These are phyloP conservation scores for Rhodotorula sp. DNA, from an alignment of 1,284 basidiomycete genomes.

Conservation along the genomic window DNA sequence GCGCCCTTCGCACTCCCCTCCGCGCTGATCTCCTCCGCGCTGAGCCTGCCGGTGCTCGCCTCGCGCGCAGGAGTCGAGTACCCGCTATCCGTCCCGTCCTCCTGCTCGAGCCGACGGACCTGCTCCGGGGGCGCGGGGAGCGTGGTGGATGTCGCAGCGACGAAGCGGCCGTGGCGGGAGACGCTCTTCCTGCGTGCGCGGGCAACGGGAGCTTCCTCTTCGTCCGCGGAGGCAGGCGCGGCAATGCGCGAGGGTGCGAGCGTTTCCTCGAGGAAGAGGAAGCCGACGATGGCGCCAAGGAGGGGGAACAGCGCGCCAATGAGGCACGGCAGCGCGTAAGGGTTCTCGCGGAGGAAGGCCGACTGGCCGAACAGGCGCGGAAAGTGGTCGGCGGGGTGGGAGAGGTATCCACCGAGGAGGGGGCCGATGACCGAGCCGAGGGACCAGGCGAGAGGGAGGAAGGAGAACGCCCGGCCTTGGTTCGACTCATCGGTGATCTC, in stretches of 20 bases:
- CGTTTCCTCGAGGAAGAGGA: constrained; percentile 51
- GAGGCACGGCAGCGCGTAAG: constrained; percentile 53
- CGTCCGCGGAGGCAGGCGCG: neutral
- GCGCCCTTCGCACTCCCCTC: neutral
- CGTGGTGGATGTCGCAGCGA: constrained; percentile 23
- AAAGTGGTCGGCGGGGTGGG: constrained; percentile 46
- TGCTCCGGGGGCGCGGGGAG: constrained; percentile 18
- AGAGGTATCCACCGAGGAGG: constrained; percentile 48
- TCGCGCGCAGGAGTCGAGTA: constrained; percentile 44
- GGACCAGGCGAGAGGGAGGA: constrained; percentile 42
- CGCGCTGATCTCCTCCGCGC: neutral
- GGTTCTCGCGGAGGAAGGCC: constrained; percentile 45
- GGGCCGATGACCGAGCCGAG: constrained; percentile 41
- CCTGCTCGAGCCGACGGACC: constrained; percentile 10
- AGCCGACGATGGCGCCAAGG: constrained; percentile 46
- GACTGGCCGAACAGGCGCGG: constrained; percentile 39
- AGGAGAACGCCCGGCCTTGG: constrained; percentile 44
- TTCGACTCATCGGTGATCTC: constrained; percentile 46
- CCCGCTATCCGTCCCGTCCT: constrained; percentile 30
- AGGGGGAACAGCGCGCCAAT: constrained; percentile 48
- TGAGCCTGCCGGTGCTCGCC: neutral
- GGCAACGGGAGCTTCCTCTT: neutral
- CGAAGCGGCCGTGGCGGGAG: constrained; percentile 20
- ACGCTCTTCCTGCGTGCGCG: neutral
- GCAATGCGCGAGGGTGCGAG: constrained; percentile 4